Conservation (phyloP, 805 yeast genomes). For the Candida dajiaensis region DNA sequence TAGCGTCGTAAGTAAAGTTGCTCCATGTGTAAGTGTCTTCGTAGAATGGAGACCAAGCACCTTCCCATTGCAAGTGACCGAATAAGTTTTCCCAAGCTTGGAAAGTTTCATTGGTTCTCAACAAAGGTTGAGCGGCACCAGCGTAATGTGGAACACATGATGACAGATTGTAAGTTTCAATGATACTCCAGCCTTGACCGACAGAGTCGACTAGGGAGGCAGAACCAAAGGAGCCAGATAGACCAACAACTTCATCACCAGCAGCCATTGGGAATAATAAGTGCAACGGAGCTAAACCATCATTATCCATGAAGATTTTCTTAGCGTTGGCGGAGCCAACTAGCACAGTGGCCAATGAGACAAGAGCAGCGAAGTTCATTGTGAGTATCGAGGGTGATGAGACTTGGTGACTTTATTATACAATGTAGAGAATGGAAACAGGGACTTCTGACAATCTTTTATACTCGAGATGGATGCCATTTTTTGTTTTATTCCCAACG, state of each 20-base stretch:
- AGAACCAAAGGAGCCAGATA: conserved; percentile 35
- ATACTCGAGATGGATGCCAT: neutral
- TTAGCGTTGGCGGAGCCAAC: conserved; percentile 15
- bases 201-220: conserved; percentile 32
- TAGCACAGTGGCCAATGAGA: neutral
- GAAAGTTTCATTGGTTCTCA: conserved; percentile 35
- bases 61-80: conserved; percentile 39
- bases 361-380: neutral
- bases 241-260: conserved; percentile 35
- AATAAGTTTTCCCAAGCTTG: conserved; percentile 32
- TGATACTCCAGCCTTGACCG: conserved; percentile 28
- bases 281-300: conserved; percentile 32
- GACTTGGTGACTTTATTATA: neutral
- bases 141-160: conserved; percentile 32
- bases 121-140: conserved; percentile 36
- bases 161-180: conserved; percentile 29
- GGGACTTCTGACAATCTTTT: neutral
- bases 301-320: conserved; percentile 38
- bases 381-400: neutral
- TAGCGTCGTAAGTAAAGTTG: conserved; percentile 25
- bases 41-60: conserved; percentile 31
- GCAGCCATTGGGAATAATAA: conserved; percentile 32
- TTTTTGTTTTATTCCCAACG: neutral
- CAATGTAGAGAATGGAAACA: too few relatives aligned
- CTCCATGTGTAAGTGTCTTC: conserved; percentile 28